Base-by-base conservation (phyloP, 305 asterid species). In the Fraxinus paxiana region DNA sequence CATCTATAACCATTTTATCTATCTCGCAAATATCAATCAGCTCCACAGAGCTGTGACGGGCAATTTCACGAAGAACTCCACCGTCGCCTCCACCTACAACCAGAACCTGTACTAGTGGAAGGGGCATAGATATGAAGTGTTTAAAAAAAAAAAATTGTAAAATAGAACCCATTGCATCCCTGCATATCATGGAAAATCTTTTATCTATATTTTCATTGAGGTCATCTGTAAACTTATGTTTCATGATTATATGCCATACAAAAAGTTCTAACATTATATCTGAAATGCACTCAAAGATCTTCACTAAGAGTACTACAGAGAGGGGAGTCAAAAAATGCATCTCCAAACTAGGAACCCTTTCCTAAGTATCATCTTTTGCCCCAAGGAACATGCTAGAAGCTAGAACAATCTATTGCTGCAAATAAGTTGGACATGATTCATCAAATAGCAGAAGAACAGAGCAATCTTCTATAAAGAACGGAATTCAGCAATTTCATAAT, bases 11-110 rank as follows among this genome's bases (percentile, higher is more conserved):
- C 98, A 96, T 88, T 82, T 92, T 91, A 86, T 96, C 99, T 63
- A 96, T 96, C 89, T 96, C 99, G 79, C 97, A 96, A 76, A 96
- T 96, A 87, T 96, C 98, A 80, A 96, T 96, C 81, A 13, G 81
- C 87, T 92, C 92, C 87, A 95, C 97, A 75, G 98, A 92, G 87
- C 87, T 84, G 84, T 96, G 97, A 71, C 97, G 97, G 77, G 95
- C 85, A 88, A 96, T 87, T 88, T 96, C 98, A 83, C 95, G 87
- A 74, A 94, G 97, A 84, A 96, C 99, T 38, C 99, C 99, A 83
- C 98, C 99, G 84, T 96, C 99, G 86, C 99, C 99, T 28, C 99
- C 99, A 78, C 99, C 98, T 17, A 94, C 97, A 79, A 96, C 98
- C 87, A 96, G 87, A 88, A 96, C 97, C 98, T 96, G 92, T 85